Base-by-base conservation (phyloP, 2,329 filamentous ascomycete genomes). In the Penicillium janthinellum region DNA sequence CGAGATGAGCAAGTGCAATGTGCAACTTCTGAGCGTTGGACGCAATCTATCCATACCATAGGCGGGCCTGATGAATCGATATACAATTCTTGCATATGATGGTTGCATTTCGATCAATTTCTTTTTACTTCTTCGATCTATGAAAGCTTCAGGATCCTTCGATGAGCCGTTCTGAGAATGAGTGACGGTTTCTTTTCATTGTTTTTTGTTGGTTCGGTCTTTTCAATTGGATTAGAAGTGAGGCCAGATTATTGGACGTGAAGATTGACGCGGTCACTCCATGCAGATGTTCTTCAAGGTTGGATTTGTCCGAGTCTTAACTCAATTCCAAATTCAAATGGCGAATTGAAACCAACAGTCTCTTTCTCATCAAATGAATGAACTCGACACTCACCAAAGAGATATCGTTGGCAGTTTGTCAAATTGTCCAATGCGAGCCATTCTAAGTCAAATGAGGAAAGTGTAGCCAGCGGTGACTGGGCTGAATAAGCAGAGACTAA, bases 11-110 rank as follows among this genome's bases (percentile, higher is more conserved):
- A 6, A 31, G 37, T 52, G 49, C 48, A 22, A 31, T 31, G 37
- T 52, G 49, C 48, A 49, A 49, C 17, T 49, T 49, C 28, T 49
- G 45, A 49, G 45, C 45, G 45, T 49, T 49, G 45, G 45, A 49
- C 45, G 45, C 49, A 35, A 35, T 50, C 15, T 37, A 34, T 52
- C 49, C 49, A 38, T 52, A 39, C 20, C 20, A 20, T 20, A 20
- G 35, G 49, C 35, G 37, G 49, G 35, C 49, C 34, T n/a, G 35
- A n/a, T 31, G 14, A 52, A 52, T 51, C 17, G 49, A 52, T 39
- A 39, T 25, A 52, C 37, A 52, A 25, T 39, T 39, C 49, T 52
- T 38, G 49, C 49, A 52, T 20, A 52, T 39, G 15, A 14, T 20
- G 17, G 20, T 2, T 38, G 14, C 7, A 2, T 15, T n/a, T 22